Evolutionary conservation across 352 stramenopile species (phyloP), one percentile per base, ranked within the genome.

Genomic region (Phytophthora pini): DNA sequence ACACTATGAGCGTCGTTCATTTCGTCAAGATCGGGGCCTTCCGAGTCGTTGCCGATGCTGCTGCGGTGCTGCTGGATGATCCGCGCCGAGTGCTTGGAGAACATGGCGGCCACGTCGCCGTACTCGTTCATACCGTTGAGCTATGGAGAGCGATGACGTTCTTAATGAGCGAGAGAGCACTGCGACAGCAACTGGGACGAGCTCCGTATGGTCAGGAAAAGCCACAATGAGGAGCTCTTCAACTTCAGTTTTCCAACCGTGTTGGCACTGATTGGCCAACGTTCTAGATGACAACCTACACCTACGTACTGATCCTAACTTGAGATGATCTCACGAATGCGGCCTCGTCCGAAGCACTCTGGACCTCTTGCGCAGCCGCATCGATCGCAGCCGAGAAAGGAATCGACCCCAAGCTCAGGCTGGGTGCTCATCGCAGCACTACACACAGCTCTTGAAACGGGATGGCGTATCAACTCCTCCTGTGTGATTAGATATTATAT

Each of bases 51-150:
- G 38, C 52, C 63, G 4, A 75, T 44, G 13, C 69, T 76, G 41
- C 62, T 70, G 32, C 68, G 62, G 13, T 79, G 74, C 11, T 72
- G 65, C 38, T 58, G 52, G 43, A 76, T 55, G 38, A 77, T 74
- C 1, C 62, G 50, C 3, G 55, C 63, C 29, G 74, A 79, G 13
- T 77, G 71, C 58, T 73, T 77, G 29, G 66, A 76, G 59, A 87
- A 87, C 36, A 79, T 67, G 38, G 72, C 58, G 1, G 72, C 70
- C 3, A 84, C 72, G 54, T 87, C 75, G 2, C 39, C 32, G 38
- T 46, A 68, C 15, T 76, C 72, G 38, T 36, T 60, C 54, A 70
- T 75, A 36, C 31, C 31, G 31, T 36, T 13, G 11, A 12, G 31
- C 11, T 36, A 20, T 43, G 41, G 17, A 13, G 50, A 53, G 29